Percentiles rank a stretch among this genome's conserved stretches.
Evolutionary conservation across 768 basidiomycete species (phyloP).

Genomic region (Boletus sp.): DNA sequence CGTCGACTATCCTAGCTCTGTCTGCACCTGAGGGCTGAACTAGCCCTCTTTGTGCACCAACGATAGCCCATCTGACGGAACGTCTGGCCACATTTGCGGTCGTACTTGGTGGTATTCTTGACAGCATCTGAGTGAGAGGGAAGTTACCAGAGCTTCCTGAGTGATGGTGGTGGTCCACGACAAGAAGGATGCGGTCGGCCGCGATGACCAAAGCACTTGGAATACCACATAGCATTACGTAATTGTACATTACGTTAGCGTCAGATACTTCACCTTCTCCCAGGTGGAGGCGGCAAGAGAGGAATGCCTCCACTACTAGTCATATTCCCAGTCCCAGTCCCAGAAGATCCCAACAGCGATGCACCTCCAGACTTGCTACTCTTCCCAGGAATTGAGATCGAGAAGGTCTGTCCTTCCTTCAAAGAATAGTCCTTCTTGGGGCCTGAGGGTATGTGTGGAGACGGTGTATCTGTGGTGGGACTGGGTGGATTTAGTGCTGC

Average conservation of each 20-base stretch:
- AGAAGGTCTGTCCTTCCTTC: constrained; percentile 94
- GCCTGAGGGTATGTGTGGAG: constrained; percentile 70
- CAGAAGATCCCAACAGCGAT: constrained; percentile 39
- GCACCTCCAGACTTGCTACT: constrained; percentile 38
- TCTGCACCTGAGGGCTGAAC: constrained; percentile 84
- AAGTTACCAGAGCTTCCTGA: constrained; percentile 4
- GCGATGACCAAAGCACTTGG: constrained; percentile 10
- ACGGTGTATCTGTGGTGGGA: constrained; percentile 43
- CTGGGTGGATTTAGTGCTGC: constrained; percentile 57
- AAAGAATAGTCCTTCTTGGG: constrained; percentile 93
- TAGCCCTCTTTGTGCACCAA: constrained; percentile 50
- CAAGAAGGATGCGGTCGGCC: constrained; percentile 1
- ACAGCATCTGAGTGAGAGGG: constrained; percentile 46
- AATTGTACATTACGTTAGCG: constrained; percentile 13
- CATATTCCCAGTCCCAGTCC: constrained; percentile 22
- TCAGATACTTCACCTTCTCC: constrained; percentile 40
- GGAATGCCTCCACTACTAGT: constrained; percentile 48
- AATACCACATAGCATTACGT: constrained; percentile 14
- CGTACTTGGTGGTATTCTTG: constrained; percentile 47
- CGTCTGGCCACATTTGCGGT: constrained; percentile 28
- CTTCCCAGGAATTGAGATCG: constrained; percentile 87
- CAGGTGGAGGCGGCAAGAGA: constrained; percentile 82
- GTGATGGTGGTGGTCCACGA: constrained; percentile 12
- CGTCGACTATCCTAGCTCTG: constrained; percentile 78
- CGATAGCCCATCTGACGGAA: constrained; percentile 20